Evolutionary conservation across 768 basidiomycete genomes (phyloP).

Genomic region (Leccinum disarticulatum): DNA sequence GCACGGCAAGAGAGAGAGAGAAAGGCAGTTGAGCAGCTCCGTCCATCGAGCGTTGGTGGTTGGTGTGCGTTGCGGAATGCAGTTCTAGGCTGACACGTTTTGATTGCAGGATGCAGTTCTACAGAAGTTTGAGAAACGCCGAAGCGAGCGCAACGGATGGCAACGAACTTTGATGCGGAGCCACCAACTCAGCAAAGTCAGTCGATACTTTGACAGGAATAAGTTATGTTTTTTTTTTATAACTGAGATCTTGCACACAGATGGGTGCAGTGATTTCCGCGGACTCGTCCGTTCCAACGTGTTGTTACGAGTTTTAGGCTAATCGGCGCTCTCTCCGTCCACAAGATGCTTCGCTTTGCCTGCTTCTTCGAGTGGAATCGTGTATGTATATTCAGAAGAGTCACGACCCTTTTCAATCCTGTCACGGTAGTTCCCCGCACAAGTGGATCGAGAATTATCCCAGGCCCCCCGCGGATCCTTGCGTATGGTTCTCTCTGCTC

Average conservation of each 20-base stretch:
- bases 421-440: conserved; percentile 25
- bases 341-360: conserved; percentile 17
- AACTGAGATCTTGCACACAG: not conserved
- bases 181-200: not conserved
- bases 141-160: conserved; percentile 17
- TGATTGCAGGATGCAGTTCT: conserved; percentile 7
- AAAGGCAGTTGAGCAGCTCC: conserved; percentile 12
- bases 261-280: conserved; percentile 30
- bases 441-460: conserved; percentile 28
- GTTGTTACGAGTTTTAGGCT: conserved; percentile 24
- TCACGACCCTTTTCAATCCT: conserved; percentile 9
- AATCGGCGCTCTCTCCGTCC: conserved; percentile 21
- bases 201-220: not conserved
- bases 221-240: too few relatives aligned
- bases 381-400: conserved; percentile 11
- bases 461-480: conserved; percentile 34
- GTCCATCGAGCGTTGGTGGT: not conserved
- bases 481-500: conserved; percentile 8
- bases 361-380: conserved; percentile 11
- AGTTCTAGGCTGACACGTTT: conserved; percentile 20
- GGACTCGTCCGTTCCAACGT: conserved; percentile 23
- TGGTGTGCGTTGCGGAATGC: conserved; percentile 3
- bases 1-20: not conserved
- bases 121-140: conserved; percentile 16
- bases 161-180: conserved; percentile 22